A percentile compares a stretch with the other conserved stretches of the same genome.
Evolutionary conservation across 805 yeast genomes (phyloP).

Genomic region (Ogataea pilisensis): DNA sequence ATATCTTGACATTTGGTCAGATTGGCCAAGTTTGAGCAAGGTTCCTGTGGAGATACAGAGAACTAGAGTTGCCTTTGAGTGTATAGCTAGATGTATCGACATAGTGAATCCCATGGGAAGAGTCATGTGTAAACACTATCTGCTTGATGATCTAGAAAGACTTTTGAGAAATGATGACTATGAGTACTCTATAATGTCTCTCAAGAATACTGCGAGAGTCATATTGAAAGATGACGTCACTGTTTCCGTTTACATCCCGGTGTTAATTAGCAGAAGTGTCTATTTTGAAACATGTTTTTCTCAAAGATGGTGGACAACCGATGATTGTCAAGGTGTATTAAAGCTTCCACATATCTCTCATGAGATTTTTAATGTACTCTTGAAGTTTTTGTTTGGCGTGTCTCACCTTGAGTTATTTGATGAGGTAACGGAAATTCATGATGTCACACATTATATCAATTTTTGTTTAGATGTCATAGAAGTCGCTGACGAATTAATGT

Average conservation of each 20-base stretch:
- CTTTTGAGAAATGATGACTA: slow-evolving; percentile 8
- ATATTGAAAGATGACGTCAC: slow-evolving; percentile 42
- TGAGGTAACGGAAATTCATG: slow-evolving; percentile 19
- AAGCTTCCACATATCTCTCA: slow-evolving; percentile 39
- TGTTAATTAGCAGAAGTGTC: slow-evolving; percentile 54
- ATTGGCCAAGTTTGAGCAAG: slow-evolving; percentile 22
- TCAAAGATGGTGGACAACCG: slow-evolving; percentile 43
- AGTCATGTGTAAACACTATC: slow-evolving; percentile 16
- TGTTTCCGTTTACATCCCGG: slow-evolving; percentile 42
- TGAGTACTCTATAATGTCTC: background rate
- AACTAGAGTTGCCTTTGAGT: slow-evolving; percentile 29
- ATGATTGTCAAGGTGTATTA: slow-evolving; percentile 1
- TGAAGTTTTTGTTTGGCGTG: slow-evolving; percentile 57
- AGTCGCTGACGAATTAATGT: slow-evolving; percentile 57
- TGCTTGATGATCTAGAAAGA: slow-evolving; percentile 16
- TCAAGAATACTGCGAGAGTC: slow-evolving; percentile 39
- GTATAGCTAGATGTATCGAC: slow-evolving; percentile 20
- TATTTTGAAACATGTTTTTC: slow-evolving; percentile 61
- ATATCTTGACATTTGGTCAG: slow-evolving; percentile 43
- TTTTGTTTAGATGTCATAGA: slow-evolving; percentile 55
- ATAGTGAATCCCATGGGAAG: slow-evolving; percentile 29
- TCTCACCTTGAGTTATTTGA: slow-evolving; percentile 39
- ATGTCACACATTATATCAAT: slow-evolving; percentile 43
- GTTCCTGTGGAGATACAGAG: slow-evolving; percentile 30
- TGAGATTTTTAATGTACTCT: slow-evolving; percentile 43